Evolutionary conservation across 306 rosid genomes (phyloP), one percentile per base, ranked within the genome.

Genomic region (Cicer chorassanicum): DNA sequence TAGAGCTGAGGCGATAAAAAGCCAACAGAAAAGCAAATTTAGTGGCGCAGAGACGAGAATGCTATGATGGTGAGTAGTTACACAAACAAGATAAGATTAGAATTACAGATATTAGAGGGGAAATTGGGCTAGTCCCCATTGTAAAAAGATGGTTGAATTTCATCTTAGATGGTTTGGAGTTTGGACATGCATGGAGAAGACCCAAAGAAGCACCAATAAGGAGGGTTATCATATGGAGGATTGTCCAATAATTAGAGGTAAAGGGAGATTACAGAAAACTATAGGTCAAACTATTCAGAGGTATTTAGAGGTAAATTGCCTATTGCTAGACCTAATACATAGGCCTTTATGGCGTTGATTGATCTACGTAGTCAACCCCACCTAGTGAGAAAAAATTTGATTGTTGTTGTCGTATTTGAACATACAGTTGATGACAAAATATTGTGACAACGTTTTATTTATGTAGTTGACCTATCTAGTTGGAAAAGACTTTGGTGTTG

Each of bases 1-100:
- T 54, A 54, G 3, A 56, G 11, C 63, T 56, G 63, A 56, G 40
- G 63, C 14, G 9, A 56, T 10, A 34, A 56, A 56, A 56, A 56
- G 38, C 7, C 38, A 55, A 55, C 62, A 55, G 2, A 56, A 9
- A 10, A 10, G 4, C 11, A 24, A 56, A 56, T 3, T 56, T 18
- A 54, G 63, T 21, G 64, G 42, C 7, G 9, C 65, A 2, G 15
- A 59, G 65, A 59, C 29, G 41, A 59, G 42, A 59, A 48, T 48
- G 54, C 54, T 5, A 48, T n/a, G 18, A 48, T 48, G 14, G n/a
- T 48, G 54, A 48, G 54, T 48, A 15, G 18, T 13, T n/a, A 48
- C 54, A 48, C 54, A 48, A 48, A 48, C 54, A 48, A 0, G 18
- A 48, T 48, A 48, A 5, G 54, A 48, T 13, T 48, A 12, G 54